Conservation (phyloP, 352 stramenopile genomes). For the Globisporangium paroecandrum region DNA sequence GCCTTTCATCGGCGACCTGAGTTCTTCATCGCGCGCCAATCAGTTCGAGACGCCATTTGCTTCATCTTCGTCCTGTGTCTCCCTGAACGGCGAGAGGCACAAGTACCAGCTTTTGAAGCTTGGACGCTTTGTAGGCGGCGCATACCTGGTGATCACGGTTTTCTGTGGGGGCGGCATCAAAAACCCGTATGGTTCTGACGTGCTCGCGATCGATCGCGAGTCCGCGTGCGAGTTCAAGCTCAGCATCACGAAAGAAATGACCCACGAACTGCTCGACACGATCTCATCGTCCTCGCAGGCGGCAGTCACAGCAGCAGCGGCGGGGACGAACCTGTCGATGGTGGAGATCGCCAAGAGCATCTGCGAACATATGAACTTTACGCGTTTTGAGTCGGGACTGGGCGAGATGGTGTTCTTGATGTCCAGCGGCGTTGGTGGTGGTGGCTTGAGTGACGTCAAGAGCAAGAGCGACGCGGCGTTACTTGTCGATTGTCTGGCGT, state of each 20-base stretch:
- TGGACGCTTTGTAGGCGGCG: conserved; percentile 58
- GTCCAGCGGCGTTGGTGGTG: conserved; percentile 17
- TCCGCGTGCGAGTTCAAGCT: conserved; percentile 46
- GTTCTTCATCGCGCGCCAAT: not conserved
- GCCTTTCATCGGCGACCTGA: conserved; percentile 37
- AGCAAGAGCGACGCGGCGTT: conserved; percentile 20
- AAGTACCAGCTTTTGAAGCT: conserved; percentile 67
- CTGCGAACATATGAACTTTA: conserved; percentile 57
- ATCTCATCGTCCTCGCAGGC: conserved; percentile 52
- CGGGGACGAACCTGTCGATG: conserved; percentile 70
- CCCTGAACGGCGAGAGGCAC: conserved; percentile 15
- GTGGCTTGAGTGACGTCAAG: conserved; percentile 3
- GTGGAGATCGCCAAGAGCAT: conserved; percentile 60
- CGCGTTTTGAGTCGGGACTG: conserved; percentile 27
- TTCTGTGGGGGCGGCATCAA: conserved; percentile 59
- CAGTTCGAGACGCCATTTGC: not conserved
- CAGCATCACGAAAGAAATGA: conserved; percentile 58
- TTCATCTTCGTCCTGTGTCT: not conserved
- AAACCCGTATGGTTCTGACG: conserved; percentile 72
- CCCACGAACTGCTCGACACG: conserved; percentile 52
- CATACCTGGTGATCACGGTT: conserved; percentile 64
- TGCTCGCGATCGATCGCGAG: conserved; percentile 50
- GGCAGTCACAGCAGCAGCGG: conserved; percentile 51
- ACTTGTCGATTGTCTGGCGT: conserved; percentile 21
- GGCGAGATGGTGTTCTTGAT: conserved; percentile 57